phyloP scores from a whole-genome alignment of 2,329 filamentous ascomycete genomes.

The Alternaria metachromatica region DNA sequence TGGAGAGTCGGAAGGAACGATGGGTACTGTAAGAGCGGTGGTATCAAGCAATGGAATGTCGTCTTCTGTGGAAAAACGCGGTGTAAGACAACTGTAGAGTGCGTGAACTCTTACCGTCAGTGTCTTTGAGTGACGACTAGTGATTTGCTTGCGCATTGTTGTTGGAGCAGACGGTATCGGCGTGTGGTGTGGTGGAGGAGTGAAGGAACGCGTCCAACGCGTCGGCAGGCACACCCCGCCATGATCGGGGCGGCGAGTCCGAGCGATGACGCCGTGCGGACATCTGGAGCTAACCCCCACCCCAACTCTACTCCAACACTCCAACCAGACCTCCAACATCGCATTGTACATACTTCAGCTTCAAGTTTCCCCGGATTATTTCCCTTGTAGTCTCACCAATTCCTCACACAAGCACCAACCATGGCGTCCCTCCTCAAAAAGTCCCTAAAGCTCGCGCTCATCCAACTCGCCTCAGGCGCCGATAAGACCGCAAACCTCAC shows the following conservation, averaged over 20 bases:
- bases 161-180: neutral
- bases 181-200: neutral
- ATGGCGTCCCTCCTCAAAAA: conserved; percentile 46
- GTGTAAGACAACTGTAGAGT: accelerated
- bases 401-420: neutral
- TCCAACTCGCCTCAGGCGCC: conserved; percentile 60
- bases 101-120: accelerated
- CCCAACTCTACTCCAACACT: conserved; percentile 8
- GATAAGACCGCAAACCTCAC: conserved; percentile 87
- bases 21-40: accelerated
- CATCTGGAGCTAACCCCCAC: conserved; percentile 8
- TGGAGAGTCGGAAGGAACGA: neutral
- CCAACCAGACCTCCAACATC: conserved; percentile 1
- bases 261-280: conserved; percentile 4
- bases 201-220: neutral
- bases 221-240: conserved; percentile 6
- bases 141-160: neutral
- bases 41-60: neutral
- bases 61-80: neutral
- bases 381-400: neutral
- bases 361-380: neutral
- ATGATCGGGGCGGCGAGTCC: conserved; percentile 4
- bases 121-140: neutral
- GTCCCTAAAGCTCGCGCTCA: conserved; percentile 48
- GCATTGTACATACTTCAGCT: neutral